A percentile compares a stretch with the other conserved stretches of the same genome.
phyloP scores from a whole-genome alignment of 1,139 yeast genomes.

The Diutina neorugosa region DNA sequence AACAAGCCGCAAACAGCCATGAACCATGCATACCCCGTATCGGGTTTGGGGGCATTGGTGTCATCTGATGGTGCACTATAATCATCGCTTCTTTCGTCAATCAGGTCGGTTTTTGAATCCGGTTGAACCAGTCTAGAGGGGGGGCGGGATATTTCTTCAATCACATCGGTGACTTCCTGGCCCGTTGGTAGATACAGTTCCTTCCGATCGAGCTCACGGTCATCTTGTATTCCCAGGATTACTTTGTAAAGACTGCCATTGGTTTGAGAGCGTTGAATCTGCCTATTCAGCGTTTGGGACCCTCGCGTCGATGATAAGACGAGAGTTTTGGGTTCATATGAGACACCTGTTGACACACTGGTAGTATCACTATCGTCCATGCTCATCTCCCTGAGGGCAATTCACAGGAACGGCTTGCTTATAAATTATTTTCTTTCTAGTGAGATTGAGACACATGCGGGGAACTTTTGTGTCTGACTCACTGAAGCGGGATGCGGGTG shows the following conservation, averaged over 20 bases:
- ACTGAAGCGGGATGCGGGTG: neutral
- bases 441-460: neutral
- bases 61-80: constrained; percentile 7
- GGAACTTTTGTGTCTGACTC: neutral
- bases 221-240: constrained; percentile 22
- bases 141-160: neutral
- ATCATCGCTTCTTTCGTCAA: constrained; percentile 6
- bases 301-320: neutral
- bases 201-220: constrained; percentile 14
- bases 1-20: constrained; percentile 28
- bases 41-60: constrained; percentile 14
- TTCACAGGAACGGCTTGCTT: neutral
- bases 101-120: constrained; percentile 9
- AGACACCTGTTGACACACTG: neutral
- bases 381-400: neutral
- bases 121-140: constrained; percentile 8
- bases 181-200: constrained; percentile 5
- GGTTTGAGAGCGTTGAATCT: neutral
- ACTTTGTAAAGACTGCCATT: constrained; percentile 10
- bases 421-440: no score
- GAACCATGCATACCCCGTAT: constrained; percentile 67
- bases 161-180: neutral
- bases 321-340: neutral
- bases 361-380: neutral
- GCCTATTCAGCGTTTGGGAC: neutral